Conservation (phyloP, 2,329 filamentous ascomycete species). For the Xylariaceae sp. region DNA sequence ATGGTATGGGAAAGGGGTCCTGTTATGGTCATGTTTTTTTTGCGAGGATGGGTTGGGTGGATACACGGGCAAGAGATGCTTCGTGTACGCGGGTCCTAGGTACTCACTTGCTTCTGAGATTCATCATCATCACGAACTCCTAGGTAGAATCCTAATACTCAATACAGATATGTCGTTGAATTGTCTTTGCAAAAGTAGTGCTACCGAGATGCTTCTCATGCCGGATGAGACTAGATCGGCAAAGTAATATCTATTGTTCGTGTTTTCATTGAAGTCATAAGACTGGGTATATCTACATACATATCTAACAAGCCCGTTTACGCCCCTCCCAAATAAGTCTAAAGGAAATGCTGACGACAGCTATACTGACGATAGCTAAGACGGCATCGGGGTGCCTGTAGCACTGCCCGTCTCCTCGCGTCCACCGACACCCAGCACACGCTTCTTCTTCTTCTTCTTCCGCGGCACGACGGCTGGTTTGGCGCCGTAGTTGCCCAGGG, state of each 20-base stretch:
- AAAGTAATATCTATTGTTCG: not conserved
- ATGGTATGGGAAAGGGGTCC: not conserved
- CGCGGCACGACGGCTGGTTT: slow-evolving; percentile 70
- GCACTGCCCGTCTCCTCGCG: slow-evolving; percentile 56
- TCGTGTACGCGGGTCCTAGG: no score
- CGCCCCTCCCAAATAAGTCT: not conserved
- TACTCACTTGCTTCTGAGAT: no score
- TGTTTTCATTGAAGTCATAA: not conserved
- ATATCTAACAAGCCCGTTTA: not conserved
- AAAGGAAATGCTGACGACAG: not conserved
- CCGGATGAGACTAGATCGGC: no score
- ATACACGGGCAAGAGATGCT: no score
- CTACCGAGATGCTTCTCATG: no score
- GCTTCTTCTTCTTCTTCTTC: slow-evolving; percentile 62
- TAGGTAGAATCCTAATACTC: no score
- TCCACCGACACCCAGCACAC: slow-evolving; percentile 43
- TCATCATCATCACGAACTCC: no score
- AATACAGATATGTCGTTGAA: no score
- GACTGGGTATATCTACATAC: not conserved
- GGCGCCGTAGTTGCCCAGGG: slow-evolving; percentile 68
- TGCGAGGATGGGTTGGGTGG: not conserved
- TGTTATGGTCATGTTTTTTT: not conserved
- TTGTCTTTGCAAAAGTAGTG: no score
- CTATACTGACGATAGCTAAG: not conserved
- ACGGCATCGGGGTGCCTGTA: slow-evolving; percentile 49